Percentiles rank a stretch among this genome's conserved stretches.
Conservation (phyloP, 2,329 filamentous ascomycete species). For the Arthrinium phaeospermum region DNA sequence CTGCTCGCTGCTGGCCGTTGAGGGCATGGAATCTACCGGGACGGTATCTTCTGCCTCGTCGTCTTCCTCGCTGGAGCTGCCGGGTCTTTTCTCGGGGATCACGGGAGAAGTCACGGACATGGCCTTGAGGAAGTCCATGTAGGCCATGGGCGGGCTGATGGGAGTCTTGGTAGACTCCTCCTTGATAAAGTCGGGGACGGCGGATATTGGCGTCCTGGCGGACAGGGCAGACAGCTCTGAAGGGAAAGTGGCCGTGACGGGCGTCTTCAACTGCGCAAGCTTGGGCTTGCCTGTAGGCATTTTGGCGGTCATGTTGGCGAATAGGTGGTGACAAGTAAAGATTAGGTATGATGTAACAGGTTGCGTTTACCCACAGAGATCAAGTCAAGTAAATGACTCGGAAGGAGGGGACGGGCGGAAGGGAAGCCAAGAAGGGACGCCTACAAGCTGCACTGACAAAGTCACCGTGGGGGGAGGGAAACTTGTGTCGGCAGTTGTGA, state of each 20-base stretch:
- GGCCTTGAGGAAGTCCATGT: conserved; percentile 90
- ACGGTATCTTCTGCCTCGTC: conserved; percentile 53
- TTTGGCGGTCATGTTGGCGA: conserved; percentile 35
- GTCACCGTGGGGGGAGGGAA: conserved; percentile 40
- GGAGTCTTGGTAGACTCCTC: conserved; percentile 72
- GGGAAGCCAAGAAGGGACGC: conserved; percentile 34
- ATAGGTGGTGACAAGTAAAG: conserved; percentile 23
- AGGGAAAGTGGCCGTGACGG: conserved; percentile 66
- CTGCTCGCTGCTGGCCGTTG: conserved; percentile 61
- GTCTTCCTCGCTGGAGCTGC: conserved; percentile 54
- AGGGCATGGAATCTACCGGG: conserved; percentile 52
- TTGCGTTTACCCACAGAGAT: conserved; percentile 25
- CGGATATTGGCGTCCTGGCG: conserved; percentile 72
- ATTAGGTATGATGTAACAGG: conserved; percentile 27
- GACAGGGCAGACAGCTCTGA: conserved; percentile 67
- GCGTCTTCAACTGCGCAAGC: conserved; percentile 67
- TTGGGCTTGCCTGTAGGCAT: conserved; percentile 63
- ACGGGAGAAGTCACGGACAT: conserved; percentile 77
- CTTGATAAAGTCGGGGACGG: conserved; percentile 68
- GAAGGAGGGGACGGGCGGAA: conserved; percentile 35
- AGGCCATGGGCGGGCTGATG: conserved; percentile 88
- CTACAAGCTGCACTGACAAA: conserved; percentile 45
- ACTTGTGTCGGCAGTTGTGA: conserved; percentile 42
- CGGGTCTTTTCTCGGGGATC: conserved; percentile 60
- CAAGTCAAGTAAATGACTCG: conserved; percentile 54